phyloP scores from a whole-genome alignment of 352 stramenopile genomes.

The Globisporangium paroecandrum region DNA sequence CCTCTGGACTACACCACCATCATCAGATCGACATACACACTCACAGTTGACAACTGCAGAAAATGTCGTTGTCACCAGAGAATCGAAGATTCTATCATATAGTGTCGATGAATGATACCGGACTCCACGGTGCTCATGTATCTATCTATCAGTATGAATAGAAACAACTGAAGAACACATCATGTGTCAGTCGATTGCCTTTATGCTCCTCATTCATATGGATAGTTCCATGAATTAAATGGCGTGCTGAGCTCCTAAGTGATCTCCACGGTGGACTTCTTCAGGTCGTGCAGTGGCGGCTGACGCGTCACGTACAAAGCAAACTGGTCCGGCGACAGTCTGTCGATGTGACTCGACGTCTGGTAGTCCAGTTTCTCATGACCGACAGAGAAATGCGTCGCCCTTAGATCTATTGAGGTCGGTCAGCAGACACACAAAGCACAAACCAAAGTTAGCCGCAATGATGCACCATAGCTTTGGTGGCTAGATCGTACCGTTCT shows the following conservation, averaged over 20 bases:
- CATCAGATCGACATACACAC: not conserved
- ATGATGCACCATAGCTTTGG: not conserved
- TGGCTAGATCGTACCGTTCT: constrained; percentile 43
- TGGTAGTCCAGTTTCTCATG: constrained; percentile 64
- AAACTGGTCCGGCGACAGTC: constrained; percentile 57
- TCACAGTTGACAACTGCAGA: not conserved
- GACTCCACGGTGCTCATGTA: constrained; percentile 2
- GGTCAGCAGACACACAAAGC: not conserved
- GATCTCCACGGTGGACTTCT: constrained; percentile 73
- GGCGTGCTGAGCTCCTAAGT: constrained; percentile 15
- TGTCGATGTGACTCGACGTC: constrained; percentile 64
- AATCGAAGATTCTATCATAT: not conserved
- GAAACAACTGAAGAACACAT: not conserved
- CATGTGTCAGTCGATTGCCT: not conserved
- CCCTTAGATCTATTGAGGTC: constrained; percentile 49
- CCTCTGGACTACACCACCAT: constrained; percentile 1
- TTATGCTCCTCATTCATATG: not conserved
- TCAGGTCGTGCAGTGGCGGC: constrained; percentile 53
- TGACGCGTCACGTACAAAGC: constrained; percentile 40
- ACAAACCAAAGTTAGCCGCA: constrained; percentile 4
- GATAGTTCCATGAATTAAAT: not conserved
- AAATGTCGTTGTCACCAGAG: not conserved
- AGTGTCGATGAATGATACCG: not conserved
- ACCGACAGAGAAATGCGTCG: constrained; percentile 72
- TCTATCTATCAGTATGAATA: constrained; percentile 1